These are phyloP conservation scores for Amanita thiersii DNA, from an alignment of 768 basidiomycete species.

Conservation along the genomic window DNA sequence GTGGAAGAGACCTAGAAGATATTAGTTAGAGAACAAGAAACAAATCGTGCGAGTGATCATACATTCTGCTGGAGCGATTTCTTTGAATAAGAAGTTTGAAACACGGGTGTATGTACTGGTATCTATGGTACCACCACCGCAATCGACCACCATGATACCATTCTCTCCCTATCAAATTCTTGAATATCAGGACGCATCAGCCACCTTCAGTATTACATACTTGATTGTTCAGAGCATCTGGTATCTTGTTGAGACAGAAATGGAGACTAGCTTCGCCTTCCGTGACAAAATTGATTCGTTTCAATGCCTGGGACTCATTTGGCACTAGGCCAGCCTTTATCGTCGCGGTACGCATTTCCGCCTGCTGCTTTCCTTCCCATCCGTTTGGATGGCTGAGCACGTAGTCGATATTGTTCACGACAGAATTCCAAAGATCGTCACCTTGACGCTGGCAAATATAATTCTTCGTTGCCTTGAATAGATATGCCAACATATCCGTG, in stretches of 20 bases:
- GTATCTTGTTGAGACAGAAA: constrained; percentile 25
- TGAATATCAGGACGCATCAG: neutral
- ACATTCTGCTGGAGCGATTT: no score
- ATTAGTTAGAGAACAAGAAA: no score
- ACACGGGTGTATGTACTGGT: no score
- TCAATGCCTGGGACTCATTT: constrained; percentile 20
- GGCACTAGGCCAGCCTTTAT: constrained; percentile 35
- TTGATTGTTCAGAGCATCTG: no score
- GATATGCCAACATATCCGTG: constrained; percentile 32
- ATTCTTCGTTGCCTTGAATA: constrained; percentile 25
- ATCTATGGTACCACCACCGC: constrained; percentile 8
- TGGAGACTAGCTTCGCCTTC: constrained; percentile 51
- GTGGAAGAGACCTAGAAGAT: constrained; percentile 37
- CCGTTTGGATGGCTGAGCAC: constrained; percentile 45
- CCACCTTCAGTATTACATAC: no score
- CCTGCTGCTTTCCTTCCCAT: constrained; percentile 47
- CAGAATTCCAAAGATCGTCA: constrained; percentile 4
- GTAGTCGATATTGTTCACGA: constrained; percentile 27
- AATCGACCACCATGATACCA: constrained; percentile 3
- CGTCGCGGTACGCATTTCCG: constrained; percentile 38
- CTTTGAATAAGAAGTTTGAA: no score
- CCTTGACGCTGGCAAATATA: constrained; percentile 30
- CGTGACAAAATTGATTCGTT: constrained; percentile 38
- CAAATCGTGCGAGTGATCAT: no score
- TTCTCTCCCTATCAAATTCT: neutral